These are phyloP conservation scores for Xerocomus potaroensis DNA, from an alignment of 768 basidiomycete genomes.

Conservation along the genomic window DNA sequence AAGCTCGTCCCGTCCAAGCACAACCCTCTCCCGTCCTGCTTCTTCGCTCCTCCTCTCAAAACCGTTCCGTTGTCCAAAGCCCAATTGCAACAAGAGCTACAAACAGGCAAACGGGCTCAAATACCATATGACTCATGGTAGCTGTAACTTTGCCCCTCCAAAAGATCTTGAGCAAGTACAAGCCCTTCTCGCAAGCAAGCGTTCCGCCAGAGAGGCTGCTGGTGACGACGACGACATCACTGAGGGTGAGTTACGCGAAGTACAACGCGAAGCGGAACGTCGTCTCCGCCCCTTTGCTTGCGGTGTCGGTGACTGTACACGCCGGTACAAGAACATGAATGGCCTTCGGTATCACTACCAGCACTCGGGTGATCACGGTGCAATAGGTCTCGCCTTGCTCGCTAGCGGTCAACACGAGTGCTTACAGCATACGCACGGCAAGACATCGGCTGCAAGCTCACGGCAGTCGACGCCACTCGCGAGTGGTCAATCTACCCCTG, in stretches of 20 bases:
- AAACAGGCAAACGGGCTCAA: conserved; percentile 95
- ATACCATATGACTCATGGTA: conserved; percentile 91
- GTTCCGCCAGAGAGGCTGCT: conserved; percentile 35
- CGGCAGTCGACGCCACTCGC: conserved; percentile 31
- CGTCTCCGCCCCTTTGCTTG: conserved; percentile 84
- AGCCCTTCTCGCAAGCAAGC: conserved; percentile 55
- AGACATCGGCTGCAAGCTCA: conserved; percentile 28
- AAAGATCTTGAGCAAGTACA: conserved; percentile 79
- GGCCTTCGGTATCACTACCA: conserved; percentile 95
- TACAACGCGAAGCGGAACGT: conserved; percentile 82
- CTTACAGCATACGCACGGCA: conserved; percentile 34
- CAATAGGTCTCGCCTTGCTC: conserved; percentile 78
- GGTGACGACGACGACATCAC: conserved; percentile 44
- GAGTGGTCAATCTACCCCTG: conserved; percentile 31
- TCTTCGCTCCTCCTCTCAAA: conserved; percentile 70
- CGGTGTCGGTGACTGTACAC: conserved; percentile 78
- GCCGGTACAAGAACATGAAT: conserved; percentile 99
- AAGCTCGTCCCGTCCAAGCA: conserved; percentile 35
- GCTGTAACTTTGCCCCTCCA: conserved; percentile 89
- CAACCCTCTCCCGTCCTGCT: conserved; percentile 46
- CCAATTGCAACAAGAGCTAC: conserved; percentile 93
- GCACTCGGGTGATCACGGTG: conserved; percentile 94
- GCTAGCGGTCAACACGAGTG: conserved; percentile 69
- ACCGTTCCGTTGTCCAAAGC: conserved; percentile 91
- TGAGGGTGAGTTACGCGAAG: conserved; percentile 63